A percentile compares a stretch with the other conserved stretches of the same genome.
These are phyloP conservation scores for Agaricales sp. DNA, from an alignment of 1,284 basidiomycete genomes.

Conservation along the genomic window DNA sequence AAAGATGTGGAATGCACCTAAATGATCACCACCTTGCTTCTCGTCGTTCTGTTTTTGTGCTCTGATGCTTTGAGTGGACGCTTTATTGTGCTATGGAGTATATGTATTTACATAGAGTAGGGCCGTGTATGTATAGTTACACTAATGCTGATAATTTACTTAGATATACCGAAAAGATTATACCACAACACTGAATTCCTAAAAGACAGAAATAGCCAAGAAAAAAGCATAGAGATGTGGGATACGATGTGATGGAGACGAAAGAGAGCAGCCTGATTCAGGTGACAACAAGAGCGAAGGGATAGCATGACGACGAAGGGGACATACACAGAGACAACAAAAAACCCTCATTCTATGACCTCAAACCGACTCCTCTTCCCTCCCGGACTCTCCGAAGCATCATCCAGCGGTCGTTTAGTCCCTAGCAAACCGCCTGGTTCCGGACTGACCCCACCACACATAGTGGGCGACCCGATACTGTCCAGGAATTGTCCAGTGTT, in stretches of 20 bases:
- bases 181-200: too few relatives aligned
- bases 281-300: neutral
- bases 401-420: slow-evolving; percentile 34
- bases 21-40: too few relatives aligned
- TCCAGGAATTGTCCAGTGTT: slow-evolving; percentile 43
- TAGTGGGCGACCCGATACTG: slow-evolving; percentile 18
- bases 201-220: neutral
- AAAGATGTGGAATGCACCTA: slow-evolving; percentile 41
- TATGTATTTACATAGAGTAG: too few relatives aligned
- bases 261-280: too few relatives aligned
- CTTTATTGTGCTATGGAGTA: too few relatives aligned
- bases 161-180: too few relatives aligned
- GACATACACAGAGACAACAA: neutral
- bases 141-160: too few relatives aligned
- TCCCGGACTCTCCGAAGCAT: slow-evolving; percentile 33
- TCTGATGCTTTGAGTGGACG: too few relatives aligned
- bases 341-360: slow-evolving; percentile 38
- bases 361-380: slow-evolving; percentile 64
- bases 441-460: slow-evolving; percentile 10
- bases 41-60: too few relatives aligned
- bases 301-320: neutral
- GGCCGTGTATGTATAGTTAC: too few relatives aligned
- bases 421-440: slow-evolving; percentile 13
- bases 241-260: neutral
- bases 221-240: neutral